Evolutionary conservation across 176 grass and related monocot genomes (phyloP).

Genomic region (Paspalum vaginatum): DNA sequence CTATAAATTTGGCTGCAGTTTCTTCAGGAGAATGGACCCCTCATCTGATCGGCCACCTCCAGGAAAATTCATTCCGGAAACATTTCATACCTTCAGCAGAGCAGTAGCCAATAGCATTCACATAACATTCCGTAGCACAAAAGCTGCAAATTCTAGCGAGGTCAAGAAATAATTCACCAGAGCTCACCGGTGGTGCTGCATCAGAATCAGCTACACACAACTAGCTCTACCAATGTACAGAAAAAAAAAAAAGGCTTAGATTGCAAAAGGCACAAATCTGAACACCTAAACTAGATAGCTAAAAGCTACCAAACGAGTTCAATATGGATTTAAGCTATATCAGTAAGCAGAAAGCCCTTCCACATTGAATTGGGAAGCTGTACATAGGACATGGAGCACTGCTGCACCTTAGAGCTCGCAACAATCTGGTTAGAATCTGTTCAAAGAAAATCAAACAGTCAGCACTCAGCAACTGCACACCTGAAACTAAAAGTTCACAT

Average conservation of each 20-base stretch:
- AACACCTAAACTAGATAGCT: slow-evolving; percentile 44
- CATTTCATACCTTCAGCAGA: background rate
- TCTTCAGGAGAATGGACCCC: too few species aligned
- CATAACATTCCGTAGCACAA: background rate
- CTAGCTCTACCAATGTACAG: slow-evolving; percentile 37
- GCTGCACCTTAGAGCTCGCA: background rate
- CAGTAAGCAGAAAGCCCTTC: slow-evolving; percentile 28
- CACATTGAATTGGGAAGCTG: slow-evolving; percentile 35
- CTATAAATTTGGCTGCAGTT: background rate
- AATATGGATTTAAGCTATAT: slow-evolving; percentile 41
- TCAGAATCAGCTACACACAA: slow-evolving; percentile 43
- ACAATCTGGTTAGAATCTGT: slow-evolving; percentile 38
- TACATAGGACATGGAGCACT: slow-evolving; percentile 46
- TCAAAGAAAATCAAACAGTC: slow-evolving; percentile 25
- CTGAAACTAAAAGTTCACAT: slow-evolving; percentile 3
- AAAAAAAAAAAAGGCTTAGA: slow-evolving; percentile 14
- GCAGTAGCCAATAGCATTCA: slow-evolving; percentile 6
- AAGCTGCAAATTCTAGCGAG: slow-evolving; percentile 25
- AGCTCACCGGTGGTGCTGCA: slow-evolving; percentile 17
- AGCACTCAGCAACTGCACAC: slow-evolving; percentile 3
- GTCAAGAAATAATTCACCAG: slow-evolving; percentile 27
- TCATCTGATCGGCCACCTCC: background rate
- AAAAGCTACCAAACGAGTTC: slow-evolving; percentile 28
- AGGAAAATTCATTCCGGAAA: background rate
- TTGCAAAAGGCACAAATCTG: slow-evolving; percentile 20